Base-by-base conservation (phyloP, 2,329 filamentous ascomycete genomes). In the Colletotrichum kahawae region DNA sequence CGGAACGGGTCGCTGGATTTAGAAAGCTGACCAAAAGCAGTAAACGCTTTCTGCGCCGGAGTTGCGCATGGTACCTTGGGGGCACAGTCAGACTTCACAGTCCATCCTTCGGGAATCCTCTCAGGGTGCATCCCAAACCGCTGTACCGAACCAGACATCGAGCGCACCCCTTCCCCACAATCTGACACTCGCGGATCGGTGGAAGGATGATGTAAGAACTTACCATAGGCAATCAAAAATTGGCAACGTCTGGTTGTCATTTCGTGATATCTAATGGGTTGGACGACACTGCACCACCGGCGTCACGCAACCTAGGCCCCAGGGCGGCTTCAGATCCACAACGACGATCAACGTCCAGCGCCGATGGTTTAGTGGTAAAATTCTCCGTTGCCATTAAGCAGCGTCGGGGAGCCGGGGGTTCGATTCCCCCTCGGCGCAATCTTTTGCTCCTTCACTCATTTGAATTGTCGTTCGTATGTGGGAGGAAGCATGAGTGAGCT, bases 291-390 rank as follows among this genome's bases (percentile, higher is more conserved):
- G 57, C 31, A 21, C 9, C 29, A n/a, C 7, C 7, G 5, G n/a
- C n/a, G 8, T 16, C 24, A 27, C 38, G 8, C 3, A 3, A 57
- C 14, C 7, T 56, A 70, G 12, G 3, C 2, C 1, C 6, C 3
- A 8, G 27, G 4, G 1, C 8, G 4, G 7, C 10, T 0, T 0
- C 36, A 56, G 10, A 1, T 31, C 38, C 67, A 71, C 54, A 18
- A 2, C 29, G 4, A 21, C n/a, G 7, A 16, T 48, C 7, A n/a
- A 38, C 31, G 34, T n/a, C 7, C 31, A 16, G 71, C 71, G 71
- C 69, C 71, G 71, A 74, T 74, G 71, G 71, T 74, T 74, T 74
- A 74, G 71, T 74, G 62, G 68, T 74, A 74, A 71, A 74, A 74
- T 74, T 74, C 71, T 71, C 71, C 68, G 71, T 74, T 74, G 71